Evolutionary conservation across 2,329 filamentous ascomycete species (phyloP), one percentile per base, ranked within the genome.

Genomic region (Fusarium floridanum): DNA sequence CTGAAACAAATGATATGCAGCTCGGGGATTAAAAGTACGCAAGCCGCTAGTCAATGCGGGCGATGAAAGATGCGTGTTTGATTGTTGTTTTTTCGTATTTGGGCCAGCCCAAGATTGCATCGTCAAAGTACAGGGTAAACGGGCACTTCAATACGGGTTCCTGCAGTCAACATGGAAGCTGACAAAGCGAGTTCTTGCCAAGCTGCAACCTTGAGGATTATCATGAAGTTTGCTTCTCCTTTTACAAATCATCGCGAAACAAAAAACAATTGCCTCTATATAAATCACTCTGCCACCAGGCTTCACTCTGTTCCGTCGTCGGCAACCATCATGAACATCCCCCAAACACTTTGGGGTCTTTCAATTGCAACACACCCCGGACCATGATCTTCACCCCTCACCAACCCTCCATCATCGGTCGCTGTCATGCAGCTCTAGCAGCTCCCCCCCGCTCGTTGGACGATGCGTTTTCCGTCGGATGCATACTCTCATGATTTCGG

Each of bases 291-390:
- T 61, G 17, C 57, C 57, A 45, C 17, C 57, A 45, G 4, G n/a
- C 27, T 32, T 57, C 59, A 43, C 17, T 43, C 36, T 9, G 27
- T 37, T 64, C 60, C 69, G 53, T 45, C 70, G 27, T 60, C 62
- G 56, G 61, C 20, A 14, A 53, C 24, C 12, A 62, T 59, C 57
- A 55, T 70, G 41, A 75, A 36, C 36, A 27, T 39, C 72, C 73
- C 73, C 73, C 73, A 75, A 75, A 43, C 45, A 48, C 37, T 36
- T 75, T 71, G 72, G 67, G 73, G 70, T 73, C 29, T 32, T 50
- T 70, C 22, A 55, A 50, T 68, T 57, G 45, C 59, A 63, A 60
- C 48, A 27, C 50, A 59, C 53, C 55, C 45, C 32, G 32, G 32
- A 16, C 45, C 20, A 37, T 43, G 34, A 24, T 41, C 17, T 8